These are phyloP conservation scores for Penicillium macrosclerotiorum DNA, from an alignment of 495 filamentous ascomycete species.

Conservation along the genomic window DNA sequence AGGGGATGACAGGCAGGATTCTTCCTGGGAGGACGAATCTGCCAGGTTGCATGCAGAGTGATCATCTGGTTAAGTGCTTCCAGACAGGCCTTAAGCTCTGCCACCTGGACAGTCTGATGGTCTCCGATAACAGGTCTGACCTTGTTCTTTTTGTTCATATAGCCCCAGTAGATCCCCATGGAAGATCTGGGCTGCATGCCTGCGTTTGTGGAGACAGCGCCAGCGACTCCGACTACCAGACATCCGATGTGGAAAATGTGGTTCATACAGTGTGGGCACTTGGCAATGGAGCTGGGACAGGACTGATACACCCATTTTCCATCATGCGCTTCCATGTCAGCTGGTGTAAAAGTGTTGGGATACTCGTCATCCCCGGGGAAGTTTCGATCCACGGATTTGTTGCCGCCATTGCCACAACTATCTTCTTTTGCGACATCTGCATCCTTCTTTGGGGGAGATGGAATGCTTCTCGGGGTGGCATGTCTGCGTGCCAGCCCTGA, in stretches of 20 bases:
- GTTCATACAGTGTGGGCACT: slow-evolving; percentile 13
- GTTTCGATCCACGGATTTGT: neutral
- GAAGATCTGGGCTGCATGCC: neutral
- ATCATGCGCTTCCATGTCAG: slow-evolving; percentile 10
- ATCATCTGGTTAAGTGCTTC: slow-evolving; percentile 3
- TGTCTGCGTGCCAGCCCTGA: too few relatives aligned
- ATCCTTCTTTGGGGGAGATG: neutral
- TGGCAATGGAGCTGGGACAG: slow-evolving; percentile 3
- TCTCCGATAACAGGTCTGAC: neutral
- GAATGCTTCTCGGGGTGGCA: neutral
- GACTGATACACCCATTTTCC: slow-evolving; percentile 12
- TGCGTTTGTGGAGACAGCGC: neutral
- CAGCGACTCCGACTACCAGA: slow-evolving; percentile 12
- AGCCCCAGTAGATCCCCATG: slow-evolving; percentile 14
- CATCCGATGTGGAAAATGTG: slow-evolving; percentile 10
- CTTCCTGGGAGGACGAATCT: slow-evolving; percentile 3
- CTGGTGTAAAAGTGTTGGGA: neutral
- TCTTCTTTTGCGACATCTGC: too few relatives aligned
- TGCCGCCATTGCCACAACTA: too few relatives aligned
- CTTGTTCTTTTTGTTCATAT: slow-evolving; percentile 6
- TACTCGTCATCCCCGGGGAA: neutral
- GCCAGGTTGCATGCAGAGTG: slow-evolving; percentile 2
- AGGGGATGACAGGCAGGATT: neutral
- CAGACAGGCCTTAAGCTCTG: slow-evolving; percentile 15
- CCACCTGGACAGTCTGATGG: slow-evolving; percentile 14